Percentiles rank a stretch among this genome's conserved stretches.
Evolutionary conservation across 306 rosid species (phyloP).

Genomic region (Hippophae gyantsensis): DNA sequence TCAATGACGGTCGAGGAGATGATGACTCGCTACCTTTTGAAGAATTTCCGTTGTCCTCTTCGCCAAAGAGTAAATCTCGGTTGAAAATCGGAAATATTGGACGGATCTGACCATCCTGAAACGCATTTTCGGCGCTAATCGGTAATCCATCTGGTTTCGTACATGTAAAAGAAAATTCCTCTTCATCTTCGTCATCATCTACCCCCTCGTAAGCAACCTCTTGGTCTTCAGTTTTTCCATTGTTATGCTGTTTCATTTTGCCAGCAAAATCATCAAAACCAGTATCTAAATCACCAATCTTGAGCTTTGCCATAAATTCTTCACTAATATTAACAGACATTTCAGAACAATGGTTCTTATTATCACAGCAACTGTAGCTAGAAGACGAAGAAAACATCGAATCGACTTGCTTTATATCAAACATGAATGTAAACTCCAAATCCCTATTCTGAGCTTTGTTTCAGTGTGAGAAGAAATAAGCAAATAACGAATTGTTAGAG

Average conservation of each 20-base stretch:
- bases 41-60: slow-evolving; percentile 15
- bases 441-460: background rate
- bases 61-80: slow-evolving; percentile 39
- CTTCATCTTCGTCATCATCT: slow-evolving; percentile 25
- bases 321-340: slow-evolving; percentile 18
- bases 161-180: slow-evolving; percentile 57
- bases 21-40: background rate
- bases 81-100: slow-evolving; percentile 57
- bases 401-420: slow-evolving; percentile 35
- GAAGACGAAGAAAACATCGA: slow-evolving; percentile 17
- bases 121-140: slow-evolving; percentile 61
- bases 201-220: background rate
- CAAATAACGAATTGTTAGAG: too few species aligned
- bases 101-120: slow-evolving; percentile 68
- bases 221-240: background rate
- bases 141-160: slow-evolving; percentile 45
- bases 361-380: slow-evolving; percentile 2
- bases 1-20: slow-evolving; percentile 33
- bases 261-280: background rate
- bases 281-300: slow-evolving; percentile 10
- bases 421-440: background rate
- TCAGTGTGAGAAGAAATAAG: too few species aligned
- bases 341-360: slow-evolving; percentile 5
- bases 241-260: background rate
- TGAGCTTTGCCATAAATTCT: slow-evolving; percentile 32